Conservation (phyloP, 1,139 yeast genomes). For the Spathaspora jeffriesii region DNA sequence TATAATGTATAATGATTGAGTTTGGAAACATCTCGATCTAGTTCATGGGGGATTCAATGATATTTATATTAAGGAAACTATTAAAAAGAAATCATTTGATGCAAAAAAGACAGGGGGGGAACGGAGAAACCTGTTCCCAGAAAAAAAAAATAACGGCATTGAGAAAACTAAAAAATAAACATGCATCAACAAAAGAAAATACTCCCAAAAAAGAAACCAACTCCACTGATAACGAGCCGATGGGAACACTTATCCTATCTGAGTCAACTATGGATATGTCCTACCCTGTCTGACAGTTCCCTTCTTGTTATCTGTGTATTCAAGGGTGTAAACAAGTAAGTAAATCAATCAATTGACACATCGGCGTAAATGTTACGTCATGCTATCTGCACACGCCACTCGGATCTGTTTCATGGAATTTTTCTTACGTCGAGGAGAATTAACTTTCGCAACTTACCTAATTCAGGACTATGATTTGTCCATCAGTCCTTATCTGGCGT, state of each 20-base stretch:
- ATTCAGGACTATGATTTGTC: background rate
- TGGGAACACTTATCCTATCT: background rate
- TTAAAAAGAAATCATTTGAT: slow-evolving; percentile 2
- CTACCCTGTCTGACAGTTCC: no score
- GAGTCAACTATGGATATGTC: no score
- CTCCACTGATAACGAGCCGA: background rate
- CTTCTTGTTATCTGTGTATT: no score
- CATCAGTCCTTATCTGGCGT: background rate
- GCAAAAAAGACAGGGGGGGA: background rate
- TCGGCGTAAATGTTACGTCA: background rate
- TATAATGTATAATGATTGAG: background rate
- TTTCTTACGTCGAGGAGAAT: background rate
- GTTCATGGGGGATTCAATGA: background rate
- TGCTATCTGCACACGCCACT: no score
- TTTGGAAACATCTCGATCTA: background rate
- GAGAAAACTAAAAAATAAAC: background rate
- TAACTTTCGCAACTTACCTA: background rate
- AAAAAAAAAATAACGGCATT: slow-evolving; percentile 1
- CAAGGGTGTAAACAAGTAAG: no score
- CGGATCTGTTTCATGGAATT: no score
- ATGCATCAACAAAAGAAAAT: background rate
- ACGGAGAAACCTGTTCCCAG: background rate
- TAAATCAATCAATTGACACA: no score
- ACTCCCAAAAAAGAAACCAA: background rate
- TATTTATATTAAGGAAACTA: slow-evolving; percentile 2